Evolutionary conservation across 2,329 filamentous ascomycete species (phyloP).

Genomic region (Fusarium sterilihyphosum): DNA sequence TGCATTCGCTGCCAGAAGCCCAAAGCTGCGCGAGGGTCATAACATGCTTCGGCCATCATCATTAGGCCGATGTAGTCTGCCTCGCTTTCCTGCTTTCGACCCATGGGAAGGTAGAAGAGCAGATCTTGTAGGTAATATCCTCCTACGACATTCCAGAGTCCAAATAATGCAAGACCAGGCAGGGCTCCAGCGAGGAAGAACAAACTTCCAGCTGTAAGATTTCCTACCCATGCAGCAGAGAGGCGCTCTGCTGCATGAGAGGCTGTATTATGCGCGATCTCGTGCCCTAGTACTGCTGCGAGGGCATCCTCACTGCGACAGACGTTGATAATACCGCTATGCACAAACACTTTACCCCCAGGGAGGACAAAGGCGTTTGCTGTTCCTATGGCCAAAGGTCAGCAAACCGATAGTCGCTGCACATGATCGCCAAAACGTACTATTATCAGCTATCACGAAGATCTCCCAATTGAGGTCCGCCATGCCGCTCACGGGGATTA

Average conservation of each 20-base stretch:
- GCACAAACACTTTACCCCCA: slow-evolving; percentile 83
- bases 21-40: slow-evolving; percentile 73
- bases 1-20: slow-evolving; percentile 76
- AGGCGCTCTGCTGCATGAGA: slow-evolving; percentile 73
- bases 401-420: neutral
- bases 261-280: slow-evolving; percentile 81
- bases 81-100: slow-evolving; percentile 77
- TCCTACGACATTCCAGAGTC: slow-evolving; percentile 55
- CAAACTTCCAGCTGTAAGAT: slow-evolving; percentile 60
- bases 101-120: slow-evolving; percentile 74
- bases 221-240: slow-evolving; percentile 62
- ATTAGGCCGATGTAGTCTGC: slow-evolving; percentile 84
- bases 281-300: slow-evolving; percentile 80
- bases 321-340: slow-evolving; percentile 75
- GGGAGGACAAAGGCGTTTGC: slow-evolving; percentile 83
- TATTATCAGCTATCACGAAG: slow-evolving; percentile 74
- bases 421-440: slow-evolving; percentile 46
- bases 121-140: slow-evolving; percentile 64
- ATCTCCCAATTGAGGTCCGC: slow-evolving; percentile 73
- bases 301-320: slow-evolving; percentile 74
- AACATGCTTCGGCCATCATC: slow-evolving; percentile 86
- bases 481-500: slow-evolving; percentile 75
- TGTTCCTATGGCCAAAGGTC: slow-evolving; percentile 49
- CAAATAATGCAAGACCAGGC: slow-evolving; percentile 52
- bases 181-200: slow-evolving; percentile 59